These are phyloP conservation scores for Aspergillus fijiensis DNA, from an alignment of 2,329 filamentous ascomycete species.

Conservation along the genomic window DNA sequence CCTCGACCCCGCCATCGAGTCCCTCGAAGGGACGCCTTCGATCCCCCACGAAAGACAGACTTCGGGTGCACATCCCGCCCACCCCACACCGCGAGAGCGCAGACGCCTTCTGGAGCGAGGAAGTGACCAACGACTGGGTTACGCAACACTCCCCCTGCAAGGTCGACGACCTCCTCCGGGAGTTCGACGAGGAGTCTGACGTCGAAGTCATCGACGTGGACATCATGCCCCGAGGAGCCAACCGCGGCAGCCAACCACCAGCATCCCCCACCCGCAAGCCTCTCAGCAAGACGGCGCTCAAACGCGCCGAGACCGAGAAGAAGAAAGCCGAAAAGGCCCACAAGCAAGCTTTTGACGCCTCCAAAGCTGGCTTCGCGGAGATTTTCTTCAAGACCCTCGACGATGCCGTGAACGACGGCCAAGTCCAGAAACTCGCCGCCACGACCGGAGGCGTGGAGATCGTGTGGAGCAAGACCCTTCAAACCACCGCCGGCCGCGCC, in stretches of 20 bases:
- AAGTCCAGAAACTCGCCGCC: constrained; percentile 50
- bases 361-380: constrained; percentile 54
- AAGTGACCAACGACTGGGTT: constrained; percentile 54
- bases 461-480: constrained; percentile 62
- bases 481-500: constrained; percentile 64
- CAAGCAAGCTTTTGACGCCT: constrained; percentile 54
- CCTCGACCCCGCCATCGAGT: constrained; percentile 43
- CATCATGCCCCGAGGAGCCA: constrained; percentile 10
- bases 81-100: constrained; percentile 52
- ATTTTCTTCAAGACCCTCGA: constrained; percentile 59
- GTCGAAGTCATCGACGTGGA: constrained; percentile 30
- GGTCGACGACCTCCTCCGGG: constrained; percentile 25
- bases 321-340: constrained; percentile 37
- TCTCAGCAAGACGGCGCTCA: constrained; percentile 40
- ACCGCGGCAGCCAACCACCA: not conserved
- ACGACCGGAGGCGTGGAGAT: constrained; percentile 59
- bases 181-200: constrained; percentile 39
- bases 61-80: constrained; percentile 44
- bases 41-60: constrained; percentile 49
- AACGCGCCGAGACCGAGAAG: constrained; percentile 38
- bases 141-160: constrained; percentile 56
- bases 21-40: constrained; percentile 44
- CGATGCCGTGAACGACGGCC: constrained; percentile 49
- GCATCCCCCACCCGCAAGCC: constrained; percentile 22
- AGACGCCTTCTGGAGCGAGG: constrained; percentile 56